Percentiles rank a stretch among this genome's conserved stretches.
Evolutionary conservation across 1,284 basidiomycete genomes (phyloP).

Genomic region (Cutaneotrichosporon cyanovorans): DNA sequence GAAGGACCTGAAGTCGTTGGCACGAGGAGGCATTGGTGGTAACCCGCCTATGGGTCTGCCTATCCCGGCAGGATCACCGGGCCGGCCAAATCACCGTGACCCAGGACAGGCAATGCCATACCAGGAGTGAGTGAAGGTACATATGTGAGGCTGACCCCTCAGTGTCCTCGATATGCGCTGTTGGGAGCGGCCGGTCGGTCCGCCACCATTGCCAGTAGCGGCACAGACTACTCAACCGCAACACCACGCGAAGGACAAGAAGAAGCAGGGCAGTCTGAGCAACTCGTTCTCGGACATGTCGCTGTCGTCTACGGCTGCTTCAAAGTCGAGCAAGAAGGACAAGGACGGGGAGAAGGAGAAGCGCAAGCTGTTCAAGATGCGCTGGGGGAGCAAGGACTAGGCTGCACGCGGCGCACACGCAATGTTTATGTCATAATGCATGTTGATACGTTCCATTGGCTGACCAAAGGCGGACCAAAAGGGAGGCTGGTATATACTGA

Average conservation of each 20-base stretch:
- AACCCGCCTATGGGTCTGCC: slow-evolving; percentile 61
- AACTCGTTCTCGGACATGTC: slow-evolving; percentile 10
- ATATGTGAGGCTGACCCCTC: not conserved
- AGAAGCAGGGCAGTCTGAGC: slow-evolving; percentile 13
- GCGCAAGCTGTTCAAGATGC: slow-evolving; percentile 51
- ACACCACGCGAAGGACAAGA: slow-evolving; percentile 13
- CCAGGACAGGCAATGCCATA: slow-evolving; percentile 64
- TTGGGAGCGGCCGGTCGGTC: slow-evolving; percentile 44
- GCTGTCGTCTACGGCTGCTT: slow-evolving; percentile 14
- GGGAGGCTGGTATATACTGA: no score
- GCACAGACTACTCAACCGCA: slow-evolving; percentile 25
- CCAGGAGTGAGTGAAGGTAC: slow-evolving; percentile 50
- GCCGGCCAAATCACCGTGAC: slow-evolving; percentile 49
- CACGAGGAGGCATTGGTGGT: slow-evolving; percentile 64
- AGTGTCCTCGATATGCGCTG: slow-evolving; percentile 42
- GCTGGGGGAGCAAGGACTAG: slow-evolving; percentile 22
- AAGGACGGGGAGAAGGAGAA: slow-evolving; percentile 51
- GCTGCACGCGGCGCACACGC: not conserved
- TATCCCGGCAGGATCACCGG: slow-evolving; percentile 38
- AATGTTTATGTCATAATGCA: slow-evolving; percentile 5
- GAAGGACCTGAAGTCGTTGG: slow-evolving; percentile 75
- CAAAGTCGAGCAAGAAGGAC: slow-evolving; percentile 40
- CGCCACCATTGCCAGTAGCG: slow-evolving; percentile 38
- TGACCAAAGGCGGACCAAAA: no score
- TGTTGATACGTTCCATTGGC: not conserved